These are phyloP conservation scores for Aspergillus campestris DNA, from an alignment of 495 filamentous ascomycete genomes.

Conservation along the genomic window DNA sequence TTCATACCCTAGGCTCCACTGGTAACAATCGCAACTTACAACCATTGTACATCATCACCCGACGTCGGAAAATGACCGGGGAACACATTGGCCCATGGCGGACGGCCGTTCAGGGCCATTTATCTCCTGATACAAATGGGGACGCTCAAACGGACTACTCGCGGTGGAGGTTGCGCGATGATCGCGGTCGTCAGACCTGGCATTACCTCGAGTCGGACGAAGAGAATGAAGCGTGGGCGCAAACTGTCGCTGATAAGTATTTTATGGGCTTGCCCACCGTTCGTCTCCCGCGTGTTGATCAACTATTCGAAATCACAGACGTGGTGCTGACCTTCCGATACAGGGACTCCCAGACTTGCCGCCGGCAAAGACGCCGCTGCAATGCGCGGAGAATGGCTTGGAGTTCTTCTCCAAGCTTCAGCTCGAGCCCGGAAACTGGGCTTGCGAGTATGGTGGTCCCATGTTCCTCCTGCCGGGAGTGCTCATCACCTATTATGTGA, in stretches of 20 bases:
- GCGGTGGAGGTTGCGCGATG: slow-evolving; percentile 78
- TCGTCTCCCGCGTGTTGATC: no score
- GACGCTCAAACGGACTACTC: slow-evolving; percentile 59
- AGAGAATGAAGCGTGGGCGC: slow-evolving; percentile 70
- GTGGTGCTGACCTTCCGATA: not conserved
- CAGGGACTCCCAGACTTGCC: slow-evolving; percentile 68
- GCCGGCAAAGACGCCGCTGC: slow-evolving; percentile 60
- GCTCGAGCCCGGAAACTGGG: slow-evolving; percentile 86
- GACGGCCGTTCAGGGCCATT: slow-evolving; percentile 31
- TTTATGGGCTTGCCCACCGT: slow-evolving; percentile 67
- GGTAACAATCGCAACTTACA: no score
- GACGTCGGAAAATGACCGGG: slow-evolving; percentile 4
- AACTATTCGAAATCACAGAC: no score
- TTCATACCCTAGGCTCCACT: no score
- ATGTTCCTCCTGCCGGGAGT: slow-evolving; percentile 83
- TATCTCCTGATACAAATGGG: slow-evolving; percentile 30
- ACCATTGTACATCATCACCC: no score
- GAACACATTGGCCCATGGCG: slow-evolving; percentile 35
- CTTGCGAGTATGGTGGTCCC: slow-evolving; percentile 88
- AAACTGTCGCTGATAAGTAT: slow-evolving; percentile 75
- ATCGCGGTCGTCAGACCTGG: slow-evolving; percentile 84
- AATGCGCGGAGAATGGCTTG: slow-evolving; percentile 73
- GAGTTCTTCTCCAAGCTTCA: slow-evolving; percentile 87
- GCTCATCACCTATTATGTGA: slow-evolving; percentile 84
- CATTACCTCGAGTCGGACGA: slow-evolving; percentile 79